Percentiles rank a stretch among this genome's conserved stretches.
phyloP scores from a whole-genome alignment of 2,329 filamentous ascomycete genomes.

The Teratosphaeriaceae sp. region DNA sequence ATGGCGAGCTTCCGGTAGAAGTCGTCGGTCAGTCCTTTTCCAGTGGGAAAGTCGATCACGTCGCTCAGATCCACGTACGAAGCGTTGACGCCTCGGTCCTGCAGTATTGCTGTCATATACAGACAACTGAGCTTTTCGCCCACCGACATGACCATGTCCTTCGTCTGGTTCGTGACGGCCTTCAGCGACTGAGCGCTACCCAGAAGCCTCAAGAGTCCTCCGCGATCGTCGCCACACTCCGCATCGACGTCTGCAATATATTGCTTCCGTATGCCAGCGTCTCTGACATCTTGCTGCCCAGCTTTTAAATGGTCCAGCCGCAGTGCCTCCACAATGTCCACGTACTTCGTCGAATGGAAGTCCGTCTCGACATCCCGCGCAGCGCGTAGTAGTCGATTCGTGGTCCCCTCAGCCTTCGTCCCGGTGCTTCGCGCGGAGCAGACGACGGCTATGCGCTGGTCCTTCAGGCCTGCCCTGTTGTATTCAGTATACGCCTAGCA shows the following conservation, averaged over 20 bases:
- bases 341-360: constrained; percentile 55
- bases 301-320: constrained; percentile 74
- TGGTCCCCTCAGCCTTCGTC: constrained; percentile 91
- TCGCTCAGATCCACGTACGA: constrained; percentile 89
- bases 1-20: constrained; percentile 41
- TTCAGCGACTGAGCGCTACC: constrained; percentile 54
- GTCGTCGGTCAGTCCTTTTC: constrained; percentile 37
- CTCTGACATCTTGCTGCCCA: constrained; percentile 41
- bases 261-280: constrained; percentile 37
- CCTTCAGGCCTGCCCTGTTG: constrained; percentile 45
- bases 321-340: constrained; percentile 71
- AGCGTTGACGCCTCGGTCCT: constrained; percentile 73
- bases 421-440: constrained; percentile 93
- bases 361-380: constrained; percentile 39
- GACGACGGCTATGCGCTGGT: constrained; percentile 79
- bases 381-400: constrained; percentile 60
- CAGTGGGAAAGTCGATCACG: constrained; percentile 57
- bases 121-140: constrained; percentile 94
- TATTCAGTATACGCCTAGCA: constrained; percentile 16
- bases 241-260: constrained; percentile 62
- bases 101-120: constrained; percentile 79
- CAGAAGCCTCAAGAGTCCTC: constrained; percentile 70
- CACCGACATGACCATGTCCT: constrained; percentile 78
- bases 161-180: constrained; percentile 44
- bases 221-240: constrained; percentile 76